Evolutionary conservation across 1,284 basidiomycete genomes (phyloP).

Genomic region (Pterulicium gracile): DNA sequence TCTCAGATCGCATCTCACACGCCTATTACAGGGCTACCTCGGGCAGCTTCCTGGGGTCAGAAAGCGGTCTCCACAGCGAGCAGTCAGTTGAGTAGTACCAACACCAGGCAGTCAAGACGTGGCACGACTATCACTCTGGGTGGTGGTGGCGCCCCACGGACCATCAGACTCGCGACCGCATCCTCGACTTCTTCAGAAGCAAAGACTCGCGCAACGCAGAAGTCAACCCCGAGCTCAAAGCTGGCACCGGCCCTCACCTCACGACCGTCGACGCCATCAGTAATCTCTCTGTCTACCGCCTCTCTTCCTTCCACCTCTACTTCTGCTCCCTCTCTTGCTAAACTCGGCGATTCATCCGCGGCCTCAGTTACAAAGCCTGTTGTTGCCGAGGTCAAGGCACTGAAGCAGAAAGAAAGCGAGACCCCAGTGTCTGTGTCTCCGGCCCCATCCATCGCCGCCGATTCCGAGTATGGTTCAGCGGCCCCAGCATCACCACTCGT

Average conservation of each 20-base stretch:
- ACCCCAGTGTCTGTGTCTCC: constrained; percentile 31
- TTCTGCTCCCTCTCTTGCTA: constrained; percentile 23
- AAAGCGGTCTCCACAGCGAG: constrained; percentile 26
- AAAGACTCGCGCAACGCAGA: not conserved
- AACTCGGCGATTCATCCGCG: constrained; percentile 18
- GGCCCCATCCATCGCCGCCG: constrained; percentile 30
- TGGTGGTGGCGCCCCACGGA: too few species aligned
- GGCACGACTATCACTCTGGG: constrained; percentile 26
- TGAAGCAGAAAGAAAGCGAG: constrained; percentile 24
- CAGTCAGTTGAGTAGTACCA: constrained; percentile 13
- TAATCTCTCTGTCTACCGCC: constrained; percentile 39
- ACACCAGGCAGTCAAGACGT: constrained; percentile 17
- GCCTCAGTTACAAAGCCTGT: constrained; percentile 13
- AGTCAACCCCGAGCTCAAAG: constrained; percentile 15
- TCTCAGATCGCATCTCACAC: constrained; percentile 13
- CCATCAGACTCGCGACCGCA: not conserved
- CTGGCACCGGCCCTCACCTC: constrained; percentile 27
- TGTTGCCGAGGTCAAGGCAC: constrained; percentile 30
- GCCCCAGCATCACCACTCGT: constrained; percentile 24
- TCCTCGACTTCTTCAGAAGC: not conserved
- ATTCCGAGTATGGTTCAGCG: constrained; percentile 27
- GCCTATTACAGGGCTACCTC: constrained; percentile 49
- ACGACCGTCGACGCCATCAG: constrained; percentile 22
- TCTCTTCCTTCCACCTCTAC: constrained; percentile 57
- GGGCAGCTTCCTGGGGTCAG: constrained; percentile 77